A percentile compares a stretch with the other conserved stretches of the same genome.
phyloP scores from a whole-genome alignment of 176 grass and related monocot species.

The Olyra latifolia region DNA sequence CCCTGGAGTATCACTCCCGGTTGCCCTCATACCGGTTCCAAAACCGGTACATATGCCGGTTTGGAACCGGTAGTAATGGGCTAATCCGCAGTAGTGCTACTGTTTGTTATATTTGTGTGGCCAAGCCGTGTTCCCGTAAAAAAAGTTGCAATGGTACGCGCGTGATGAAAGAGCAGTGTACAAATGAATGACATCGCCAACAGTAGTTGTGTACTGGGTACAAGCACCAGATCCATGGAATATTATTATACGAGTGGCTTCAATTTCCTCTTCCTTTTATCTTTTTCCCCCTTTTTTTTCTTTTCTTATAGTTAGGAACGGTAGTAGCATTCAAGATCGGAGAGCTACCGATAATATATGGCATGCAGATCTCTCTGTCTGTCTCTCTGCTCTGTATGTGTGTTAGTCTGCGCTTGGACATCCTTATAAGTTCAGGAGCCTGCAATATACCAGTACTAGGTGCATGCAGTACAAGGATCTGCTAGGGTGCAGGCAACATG shows the following conservation, averaged over 20 bases:
- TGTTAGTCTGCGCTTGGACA: background rate
- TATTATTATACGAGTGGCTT: background rate
- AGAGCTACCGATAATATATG: background rate
- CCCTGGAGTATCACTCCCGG: too few relatives aligned
- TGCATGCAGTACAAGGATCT: background rate
- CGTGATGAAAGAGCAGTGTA: background rate
- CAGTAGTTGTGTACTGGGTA: background rate
- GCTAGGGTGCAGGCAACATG: background rate
- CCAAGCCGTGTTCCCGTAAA: background rate
- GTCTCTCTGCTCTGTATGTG: background rate
- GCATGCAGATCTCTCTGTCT: background rate
- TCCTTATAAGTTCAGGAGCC: background rate
- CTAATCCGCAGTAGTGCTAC: too few relatives aligned
- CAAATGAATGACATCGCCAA: background rate
- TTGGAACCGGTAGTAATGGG: too few relatives aligned
- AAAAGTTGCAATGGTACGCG: background rate
- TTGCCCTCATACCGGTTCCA: too few relatives aligned
- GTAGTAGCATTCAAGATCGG: background rate
- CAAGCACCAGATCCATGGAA: background rate
- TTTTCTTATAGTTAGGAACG: too few relatives aligned
- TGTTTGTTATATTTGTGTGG: background rate
- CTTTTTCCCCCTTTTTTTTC: background rate
- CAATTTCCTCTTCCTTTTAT: background rate
- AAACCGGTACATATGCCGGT: too few relatives aligned
- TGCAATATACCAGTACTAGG: background rate